A percentile compares a stretch with the other conserved stretches of the same genome.
phyloP scores from a whole-genome alignment of 1,139 yeast genomes.

The Wickerhamomyces sp. region DNA sequence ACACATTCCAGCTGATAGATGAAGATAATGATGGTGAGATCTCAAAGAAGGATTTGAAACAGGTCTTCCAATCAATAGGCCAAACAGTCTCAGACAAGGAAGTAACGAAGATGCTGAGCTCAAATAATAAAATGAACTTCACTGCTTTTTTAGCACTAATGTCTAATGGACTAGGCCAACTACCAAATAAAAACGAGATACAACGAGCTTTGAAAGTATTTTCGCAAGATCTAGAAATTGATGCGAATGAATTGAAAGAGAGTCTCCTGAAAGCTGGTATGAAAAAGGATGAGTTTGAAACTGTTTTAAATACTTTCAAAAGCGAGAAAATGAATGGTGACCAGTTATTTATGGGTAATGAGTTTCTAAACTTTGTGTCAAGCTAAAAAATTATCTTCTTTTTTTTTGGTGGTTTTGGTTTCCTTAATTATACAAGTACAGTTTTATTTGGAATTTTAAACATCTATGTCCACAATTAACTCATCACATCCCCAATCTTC shows the following conservation, averaged over 20 bases:
- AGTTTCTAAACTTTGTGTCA: slow-evolving; percentile 52
- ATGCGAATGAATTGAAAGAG: slow-evolving; percentile 46
- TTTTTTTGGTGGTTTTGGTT: not conserved
- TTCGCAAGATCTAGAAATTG: slow-evolving; percentile 41
- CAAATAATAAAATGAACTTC: slow-evolving; percentile 48
- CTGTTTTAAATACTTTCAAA: slow-evolving; percentile 51
- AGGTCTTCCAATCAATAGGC: slow-evolving; percentile 51
- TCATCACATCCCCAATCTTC: slow-evolving; percentile 99
- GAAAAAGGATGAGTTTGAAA: slow-evolving; percentile 45
- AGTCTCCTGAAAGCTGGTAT: slow-evolving; percentile 52
- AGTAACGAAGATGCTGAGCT: slow-evolving; percentile 46
- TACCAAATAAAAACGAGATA: slow-evolving; percentile 60
- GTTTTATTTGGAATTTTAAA: slow-evolving; percentile 8
- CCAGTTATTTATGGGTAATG: slow-evolving; percentile 47
- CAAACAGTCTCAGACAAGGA: slow-evolving; percentile 35
- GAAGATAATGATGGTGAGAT: slow-evolving; percentile 77
- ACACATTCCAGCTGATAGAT: slow-evolving; percentile 65
- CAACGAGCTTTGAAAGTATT: slow-evolving; percentile 61
- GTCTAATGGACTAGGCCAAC: slow-evolving; percentile 52
- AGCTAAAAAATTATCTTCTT: slow-evolving; percentile 14
- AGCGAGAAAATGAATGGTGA: slow-evolving; percentile 56
- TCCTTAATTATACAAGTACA: too few relatives aligned
- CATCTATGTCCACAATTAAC: slow-evolving; percentile 70
- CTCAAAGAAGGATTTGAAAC: slow-evolving; percentile 52
- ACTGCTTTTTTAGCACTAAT: slow-evolving; percentile 67